Conservation (phyloP, 2,329 filamentous ascomycete genomes). For the Phaeophleospora eucalypticola region DNA sequence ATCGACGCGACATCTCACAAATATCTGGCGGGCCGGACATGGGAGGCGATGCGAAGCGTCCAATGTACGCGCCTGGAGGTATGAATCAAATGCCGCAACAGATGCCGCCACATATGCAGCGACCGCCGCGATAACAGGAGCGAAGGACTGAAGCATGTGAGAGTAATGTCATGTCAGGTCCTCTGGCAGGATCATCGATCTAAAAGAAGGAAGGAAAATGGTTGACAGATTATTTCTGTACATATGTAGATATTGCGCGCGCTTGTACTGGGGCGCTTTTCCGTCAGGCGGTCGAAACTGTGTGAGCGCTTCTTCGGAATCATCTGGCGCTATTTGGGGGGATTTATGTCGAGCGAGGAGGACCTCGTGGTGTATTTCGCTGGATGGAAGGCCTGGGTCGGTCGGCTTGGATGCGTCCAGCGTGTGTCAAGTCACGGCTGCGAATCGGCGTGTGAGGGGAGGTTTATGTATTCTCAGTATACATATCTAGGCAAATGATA, state of each 20-base stretch:
- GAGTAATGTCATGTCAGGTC: no score
- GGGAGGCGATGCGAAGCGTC: constrained; percentile 53
- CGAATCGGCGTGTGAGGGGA: constrained; percentile 2
- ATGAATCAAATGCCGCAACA: constrained; percentile 39
- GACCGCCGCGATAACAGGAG: constrained; percentile 18
- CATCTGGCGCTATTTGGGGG: no score
- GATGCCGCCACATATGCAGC: constrained; percentile 17
- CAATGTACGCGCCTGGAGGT: constrained; percentile 48
- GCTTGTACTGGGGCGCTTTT: no score
- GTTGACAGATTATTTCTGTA: constrained; percentile 12
- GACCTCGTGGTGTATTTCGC: no score
- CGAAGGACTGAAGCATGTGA: no score
- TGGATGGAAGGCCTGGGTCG: no score
- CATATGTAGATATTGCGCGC: constrained; percentile 19
- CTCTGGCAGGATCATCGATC: background rate
- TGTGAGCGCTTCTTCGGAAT: no score
- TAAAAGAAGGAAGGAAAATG: background rate
- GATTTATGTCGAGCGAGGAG: no score
- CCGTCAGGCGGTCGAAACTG: no score
- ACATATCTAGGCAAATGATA: background rate
- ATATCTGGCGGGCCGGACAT: constrained; percentile 52
- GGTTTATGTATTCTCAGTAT: background rate
- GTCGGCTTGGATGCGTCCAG: no score
- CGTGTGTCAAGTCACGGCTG: background rate
- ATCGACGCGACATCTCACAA: constrained; percentile 58